phyloP scores from a whole-genome alignment of 2,329 filamentous ascomycete genomes.

The Coniochaeta hoffmannii region DNA sequence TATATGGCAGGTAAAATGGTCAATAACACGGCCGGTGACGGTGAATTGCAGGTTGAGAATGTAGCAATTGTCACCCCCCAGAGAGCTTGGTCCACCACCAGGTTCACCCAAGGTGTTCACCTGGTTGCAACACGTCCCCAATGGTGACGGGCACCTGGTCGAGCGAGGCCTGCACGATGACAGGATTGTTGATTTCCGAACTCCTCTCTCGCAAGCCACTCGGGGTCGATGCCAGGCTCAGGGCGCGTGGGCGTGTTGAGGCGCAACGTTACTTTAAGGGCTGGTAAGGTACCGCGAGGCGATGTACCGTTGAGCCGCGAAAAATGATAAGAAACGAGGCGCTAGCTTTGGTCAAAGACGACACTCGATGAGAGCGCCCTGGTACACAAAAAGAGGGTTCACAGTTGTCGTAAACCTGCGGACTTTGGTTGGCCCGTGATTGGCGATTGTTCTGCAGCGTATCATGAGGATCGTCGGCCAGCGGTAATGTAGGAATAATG shows the following conservation, averaged over 20 bases:
- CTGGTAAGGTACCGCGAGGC: background rate
- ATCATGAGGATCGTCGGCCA: background rate
- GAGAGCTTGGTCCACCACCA: background rate
- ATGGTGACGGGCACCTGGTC: background rate
- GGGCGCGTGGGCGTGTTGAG: background rate
- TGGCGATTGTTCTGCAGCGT: background rate
- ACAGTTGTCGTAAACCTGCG: background rate
- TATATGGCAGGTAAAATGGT: background rate
- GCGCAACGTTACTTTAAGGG: slow-evolving; percentile 1
- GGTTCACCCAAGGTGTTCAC: background rate
- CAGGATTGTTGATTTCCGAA: background rate
- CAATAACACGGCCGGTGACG: slow-evolving; percentile 2
- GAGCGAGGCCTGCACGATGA: slow-evolving; percentile 1
- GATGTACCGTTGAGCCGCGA: slow-evolving; percentile 2
- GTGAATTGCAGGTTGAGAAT: background rate
- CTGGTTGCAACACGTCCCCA: background rate
- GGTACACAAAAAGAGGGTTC: background rate
- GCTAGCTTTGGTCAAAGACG: background rate
- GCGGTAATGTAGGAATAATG: background rate
- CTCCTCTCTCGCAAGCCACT: background rate
- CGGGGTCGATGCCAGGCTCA: background rate
- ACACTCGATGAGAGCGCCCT: background rate
- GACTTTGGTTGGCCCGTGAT: background rate
- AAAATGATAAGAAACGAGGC: background rate
- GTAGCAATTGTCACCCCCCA: background rate